A percentile compares a stretch with the other conserved stretches of the same genome.
phyloP scores from a whole-genome alignment of 2,329 filamentous ascomycete species.

The Colletotrichum echinochloae region DNA sequence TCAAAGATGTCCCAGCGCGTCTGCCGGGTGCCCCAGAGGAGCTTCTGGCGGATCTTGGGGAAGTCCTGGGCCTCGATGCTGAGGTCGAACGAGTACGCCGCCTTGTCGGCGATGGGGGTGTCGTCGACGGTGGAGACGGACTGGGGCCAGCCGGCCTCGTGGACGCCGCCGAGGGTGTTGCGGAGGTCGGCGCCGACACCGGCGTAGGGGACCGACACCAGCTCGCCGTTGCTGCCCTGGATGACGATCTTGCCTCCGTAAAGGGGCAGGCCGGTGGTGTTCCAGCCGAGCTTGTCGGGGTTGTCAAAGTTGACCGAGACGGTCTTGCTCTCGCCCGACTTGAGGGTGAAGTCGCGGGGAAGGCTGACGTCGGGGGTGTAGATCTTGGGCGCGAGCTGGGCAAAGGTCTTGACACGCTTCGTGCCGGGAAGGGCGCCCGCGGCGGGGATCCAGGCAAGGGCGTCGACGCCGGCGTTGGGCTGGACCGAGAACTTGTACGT shows the following conservation, averaged over 20 bases:
- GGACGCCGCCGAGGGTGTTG: slow-evolving; percentile 34
- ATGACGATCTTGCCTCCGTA: slow-evolving; percentile 52
- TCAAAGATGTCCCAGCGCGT: slow-evolving; percentile 44
- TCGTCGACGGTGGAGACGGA: slow-evolving; percentile 29
- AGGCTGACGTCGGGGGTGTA: slow-evolving; percentile 40
- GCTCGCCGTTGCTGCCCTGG: slow-evolving; percentile 54
- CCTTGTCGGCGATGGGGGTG: slow-evolving; percentile 27
- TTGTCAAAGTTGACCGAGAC: slow-evolving; percentile 47
- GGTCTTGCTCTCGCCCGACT: slow-evolving; percentile 45
- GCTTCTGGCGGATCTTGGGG: slow-evolving; percentile 41
- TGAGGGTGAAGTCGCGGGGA: slow-evolving; percentile 44
- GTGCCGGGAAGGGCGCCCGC: slow-evolving; percentile 2
- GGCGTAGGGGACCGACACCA: slow-evolving; percentile 56
- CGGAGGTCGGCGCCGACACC: slow-evolving; percentile 42
- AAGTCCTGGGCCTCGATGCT: slow-evolving; percentile 42
- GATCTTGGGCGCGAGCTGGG: slow-evolving; percentile 43
- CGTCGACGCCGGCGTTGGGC: slow-evolving; percentile 52
- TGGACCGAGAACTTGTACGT: slow-evolving; percentile 50
- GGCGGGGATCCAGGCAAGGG: slow-evolving; percentile 42
- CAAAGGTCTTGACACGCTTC: slow-evolving; percentile 42
- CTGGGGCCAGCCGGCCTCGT: slow-evolving; percentile 39
- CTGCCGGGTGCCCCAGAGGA: slow-evolving; percentile 44
- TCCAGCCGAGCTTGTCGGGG: slow-evolving; percentile 42
- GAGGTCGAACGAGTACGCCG: slow-evolving; percentile 39
- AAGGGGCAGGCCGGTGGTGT: slow-evolving; percentile 46